Conservation (phyloP, 352 stramenopile genomes). For the Phytophthora melonis region DNA sequence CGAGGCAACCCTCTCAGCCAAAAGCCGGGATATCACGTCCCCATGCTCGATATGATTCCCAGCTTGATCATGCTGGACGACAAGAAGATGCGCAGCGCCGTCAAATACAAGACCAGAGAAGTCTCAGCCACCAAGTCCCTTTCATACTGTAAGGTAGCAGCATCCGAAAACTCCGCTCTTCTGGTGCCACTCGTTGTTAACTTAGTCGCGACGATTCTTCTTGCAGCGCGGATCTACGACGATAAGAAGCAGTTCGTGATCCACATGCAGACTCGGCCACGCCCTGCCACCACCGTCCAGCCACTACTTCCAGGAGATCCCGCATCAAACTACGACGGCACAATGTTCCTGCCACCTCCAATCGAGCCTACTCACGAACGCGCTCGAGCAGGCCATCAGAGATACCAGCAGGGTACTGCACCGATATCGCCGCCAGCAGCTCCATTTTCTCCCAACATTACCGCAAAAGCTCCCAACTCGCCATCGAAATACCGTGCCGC, state of each 20-base stretch:
- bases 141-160: slow-evolving; percentile 69
- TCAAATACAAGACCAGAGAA: slow-evolving; percentile 55
- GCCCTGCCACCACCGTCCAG: slow-evolving; percentile 49
- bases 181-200: slow-evolving; percentile 1
- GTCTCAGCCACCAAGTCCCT: slow-evolving; percentile 57
- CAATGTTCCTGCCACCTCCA: slow-evolving; percentile 66
- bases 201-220: not conserved
- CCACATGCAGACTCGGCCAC: slow-evolving; percentile 50
- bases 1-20: slow-evolving; percentile 75
- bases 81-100: slow-evolving; percentile 69
- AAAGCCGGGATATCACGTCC: slow-evolving; percentile 69
- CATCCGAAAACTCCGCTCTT: not conserved
- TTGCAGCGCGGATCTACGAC: slow-evolving; percentile 75
- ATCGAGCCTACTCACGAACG: slow-evolving; percentile 50
- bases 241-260: slow-evolving; percentile 85
- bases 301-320: slow-evolving; percentile 50
- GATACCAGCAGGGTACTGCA: slow-evolving; percentile 15
- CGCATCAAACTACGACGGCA: slow-evolving; percentile 55
- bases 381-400: slow-evolving; percentile 30
- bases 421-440: slow-evolving; percentile 19
- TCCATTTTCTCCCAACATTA: slow-evolving; percentile 20
- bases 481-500: slow-evolving; percentile 26
- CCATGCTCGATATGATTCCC: slow-evolving; percentile 79
- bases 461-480: slow-evolving; percentile 22
- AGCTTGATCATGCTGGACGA: slow-evolving; percentile 79